A percentile compares a stretch with the other conserved stretches of the same genome.
phyloP scores from a whole-genome alignment of 2,329 filamentous ascomycete genomes.

The Colletotrichum higginsianum region DNA sequence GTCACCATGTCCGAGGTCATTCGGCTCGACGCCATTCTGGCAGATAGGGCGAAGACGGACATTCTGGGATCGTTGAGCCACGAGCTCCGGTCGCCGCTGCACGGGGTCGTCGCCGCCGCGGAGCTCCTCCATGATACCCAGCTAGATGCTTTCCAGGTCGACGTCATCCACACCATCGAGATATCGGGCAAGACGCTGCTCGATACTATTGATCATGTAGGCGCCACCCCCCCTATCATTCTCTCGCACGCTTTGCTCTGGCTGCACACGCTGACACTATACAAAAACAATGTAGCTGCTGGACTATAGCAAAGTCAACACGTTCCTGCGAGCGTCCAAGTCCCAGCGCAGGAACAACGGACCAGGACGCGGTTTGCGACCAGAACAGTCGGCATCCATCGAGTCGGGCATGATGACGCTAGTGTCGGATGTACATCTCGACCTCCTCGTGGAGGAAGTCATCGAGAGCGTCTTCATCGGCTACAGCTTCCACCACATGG shows the following conservation, averaged over 20 bases:
- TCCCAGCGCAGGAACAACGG: slow-evolving; percentile 44
- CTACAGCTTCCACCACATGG: slow-evolving; percentile 53
- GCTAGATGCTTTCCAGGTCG: slow-evolving; percentile 58
- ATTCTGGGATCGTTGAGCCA: slow-evolving; percentile 72
- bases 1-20: slow-evolving; percentile 70
- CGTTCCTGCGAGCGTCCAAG: slow-evolving; percentile 43
- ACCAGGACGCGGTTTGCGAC: slow-evolving; percentile 19
- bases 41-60: slow-evolving; percentile 64
- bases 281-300: slow-evolving; percentile 50
- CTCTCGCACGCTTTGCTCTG: no score
- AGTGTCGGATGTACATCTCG: slow-evolving; percentile 52
- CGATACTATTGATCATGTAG: slow-evolving; percentile 64
- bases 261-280: neutral
- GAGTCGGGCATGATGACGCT: slow-evolving; percentile 48
- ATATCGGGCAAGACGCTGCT: slow-evolving; percentile 64
- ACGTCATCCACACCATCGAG: slow-evolving; percentile 63
- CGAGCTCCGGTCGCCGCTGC: slow-evolving; percentile 69
- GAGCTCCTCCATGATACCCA: slow-evolving; percentile 64
- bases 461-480: slow-evolving; percentile 58
- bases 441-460: slow-evolving; percentile 55
- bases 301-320: slow-evolving; percentile 67
- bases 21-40: slow-evolving; percentile 55
- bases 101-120: slow-evolving; percentile 68
- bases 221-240: neutral
- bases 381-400: slow-evolving; percentile 33